phyloP scores from a whole-genome alignment of 129 eudicot species.

The Oenanthe sinensis region DNA sequence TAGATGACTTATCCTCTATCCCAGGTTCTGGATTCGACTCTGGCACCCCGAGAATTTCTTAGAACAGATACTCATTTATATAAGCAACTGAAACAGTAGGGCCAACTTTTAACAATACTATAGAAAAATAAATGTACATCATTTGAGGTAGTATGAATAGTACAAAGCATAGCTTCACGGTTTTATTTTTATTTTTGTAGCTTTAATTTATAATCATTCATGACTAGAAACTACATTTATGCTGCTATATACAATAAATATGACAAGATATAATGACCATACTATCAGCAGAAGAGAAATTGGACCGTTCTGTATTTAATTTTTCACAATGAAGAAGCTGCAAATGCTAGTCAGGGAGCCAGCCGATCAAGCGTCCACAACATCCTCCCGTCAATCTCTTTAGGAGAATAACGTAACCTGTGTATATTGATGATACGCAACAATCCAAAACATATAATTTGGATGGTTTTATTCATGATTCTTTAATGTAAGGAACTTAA shows the following conservation, averaged over 20 bases:
- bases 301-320: neutral
- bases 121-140: neutral
- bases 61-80: too few relatives aligned
- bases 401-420: conserved; percentile 68
- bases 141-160: neutral
- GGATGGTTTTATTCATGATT: neutral
- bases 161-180: neutral
- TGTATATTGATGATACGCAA: neutral
- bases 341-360: conserved; percentile 74
- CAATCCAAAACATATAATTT: neutral
- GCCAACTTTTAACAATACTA: neutral
- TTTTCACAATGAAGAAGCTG: conserved; percentile 41
- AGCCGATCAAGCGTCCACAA: conserved; percentile 66
- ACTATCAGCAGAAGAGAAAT: neutral
- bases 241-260: neutral
- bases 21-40: too few relatives aligned
- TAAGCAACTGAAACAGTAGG: neutral
- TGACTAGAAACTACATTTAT: neutral
- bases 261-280: neutral
- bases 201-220: neutral
- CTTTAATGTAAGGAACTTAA: neutral
- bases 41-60: too few relatives aligned
- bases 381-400: conserved; percentile 38
- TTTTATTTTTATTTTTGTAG: neutral
- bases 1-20: too few relatives aligned